Base-by-base conservation (phyloP, 805 yeast species). In the Suhomyces pyralidae region DNA sequence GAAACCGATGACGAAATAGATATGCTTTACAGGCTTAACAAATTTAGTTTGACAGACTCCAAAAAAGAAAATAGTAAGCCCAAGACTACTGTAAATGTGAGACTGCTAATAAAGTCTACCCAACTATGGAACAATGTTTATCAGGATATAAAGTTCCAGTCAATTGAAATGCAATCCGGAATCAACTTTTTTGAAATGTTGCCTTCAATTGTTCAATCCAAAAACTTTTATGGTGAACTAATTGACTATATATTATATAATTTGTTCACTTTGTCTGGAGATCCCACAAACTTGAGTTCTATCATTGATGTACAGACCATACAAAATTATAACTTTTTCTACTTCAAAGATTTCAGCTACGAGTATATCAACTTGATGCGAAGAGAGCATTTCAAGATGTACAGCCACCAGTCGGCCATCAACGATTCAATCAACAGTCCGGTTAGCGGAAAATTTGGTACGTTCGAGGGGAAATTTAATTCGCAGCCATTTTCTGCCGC, bases 121-220 rank as follows among this genome's bases (percentile, higher is more conserved):
- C 64, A 57, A 46, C 65, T 67, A 46, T 67, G 71, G 71, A 64
- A 66, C 54, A 52, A 61, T 46, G 62, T 67, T n/a, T 67, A 67
- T 52, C 70, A 67, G 49, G 71, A 68, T 49, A 42, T 68, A 30
- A 66, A 64, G 48, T 55, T 55, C 34, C 62, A 59, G 24, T 53
- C 61, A 8, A 57, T 48, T n/a, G 49, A 51, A 17, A 40, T 48
- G 40, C 45, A 50, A 14, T 48, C 50, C 0, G 44, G 49, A 10
- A 24, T 49, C 30, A 49, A 52, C 20, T 53, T 40, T 46, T 56
- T 50, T 24, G 55, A 57, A 26, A 25, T 46, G 20, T 45, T 58
- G 32, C 61, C 61, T 1, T 48, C 53, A 7, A 42, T 52, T 15
- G 12, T 24, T 42, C 54, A 49, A 43, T 53, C 61, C 17, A 45